Evolutionary conservation across 805 yeast genomes (phyloP), one percentile per base, ranked within the genome.

Genomic region (Crinitomyces ghanaensis): DNA sequence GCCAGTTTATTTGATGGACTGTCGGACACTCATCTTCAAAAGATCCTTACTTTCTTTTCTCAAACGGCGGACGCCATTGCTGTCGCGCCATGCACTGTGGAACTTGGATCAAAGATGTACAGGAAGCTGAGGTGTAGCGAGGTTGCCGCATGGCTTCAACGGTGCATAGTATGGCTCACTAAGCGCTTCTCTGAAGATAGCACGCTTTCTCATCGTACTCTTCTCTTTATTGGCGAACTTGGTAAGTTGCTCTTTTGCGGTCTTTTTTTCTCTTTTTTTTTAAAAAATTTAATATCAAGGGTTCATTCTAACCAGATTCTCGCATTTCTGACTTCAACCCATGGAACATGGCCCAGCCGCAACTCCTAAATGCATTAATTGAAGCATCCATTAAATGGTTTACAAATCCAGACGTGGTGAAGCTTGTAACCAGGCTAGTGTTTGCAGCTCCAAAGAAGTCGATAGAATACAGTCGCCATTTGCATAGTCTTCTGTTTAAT

Each of bases 401-500:
- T 1, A 41, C 44, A 9, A 42, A 63, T 18, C 51, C 46, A 2
- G 37, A 39, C 0, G 60, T 70, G n/a, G 46, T 81, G 42, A 60
- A 65, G 26, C 70, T 75, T 46, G 57, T 62, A 3, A 53, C 53
- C 11, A 31, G 70, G 1, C 13, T 64, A 5, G 45, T 73, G 11
- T 37, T 63, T 25, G 43, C 61, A 2, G 65, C 65, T 55, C 1
- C 56, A 4, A n/a, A 12, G 50, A 25, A 53, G 50, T 18, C 46
- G 44, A 13, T 55, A 67, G 52, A 51, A 18, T 62, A 54, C 43
- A 64, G 61, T 13, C 77, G 67, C 44, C 59, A 74, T 29, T 53
- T 84, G 7, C 93, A 82, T 46, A 63, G 80, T 6, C 59, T 78
- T 23, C 42, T 79, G 14, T 74, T 70, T 48, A 75, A 73, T 46